Evolutionary conservation across 2,329 filamentous ascomycete genomes (phyloP), one percentile per base, ranked within the genome.

Genomic region (Talaromyces sp.): DNA sequence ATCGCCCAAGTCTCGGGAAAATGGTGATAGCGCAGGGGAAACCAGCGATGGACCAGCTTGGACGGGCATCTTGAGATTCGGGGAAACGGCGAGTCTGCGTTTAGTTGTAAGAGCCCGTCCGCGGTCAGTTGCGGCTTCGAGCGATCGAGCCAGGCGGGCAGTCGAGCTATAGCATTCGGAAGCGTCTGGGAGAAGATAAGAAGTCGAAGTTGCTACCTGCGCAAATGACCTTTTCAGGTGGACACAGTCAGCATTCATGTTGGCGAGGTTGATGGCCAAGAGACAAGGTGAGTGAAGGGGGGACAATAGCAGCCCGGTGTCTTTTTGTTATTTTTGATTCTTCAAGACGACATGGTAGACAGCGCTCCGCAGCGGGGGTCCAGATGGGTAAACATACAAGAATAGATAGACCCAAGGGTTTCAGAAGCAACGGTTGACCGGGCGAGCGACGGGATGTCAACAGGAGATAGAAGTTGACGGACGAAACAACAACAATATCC

Each of bases 1-100:
- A 46, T 56, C 46, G 65, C 78, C 78, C 71, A 81, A 82, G 14
- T 61, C 38, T 82, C 80, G 53, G 80, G 79, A 77, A 79, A 81
- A 66, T 81, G 82, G 51, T n/a, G 81, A 81, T 70, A 82, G 80
- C 63, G 78, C 78, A 64, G 75, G 73, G 66, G 73, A 70, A 53
- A 75, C 66, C 65, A 73, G 73, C 69, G 74, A 71, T 60, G 73
- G 67, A 62, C 71, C 74, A 52, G 74, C 73, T 69, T 75, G 74
- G 64, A 75, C 71, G 63, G 75, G 73, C 74, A 77, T 76, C 65
- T 63, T 73, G 56, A 65, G 62, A 58, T 64, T 54, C 32, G 59
- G 46, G 35, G 52, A 24, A 52, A 51, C 56, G 61, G 43, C 62
- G 63, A 55, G 68, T 66, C 62, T 66, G 62, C 70, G 70, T 65